Percentiles rank a stretch among this genome's conserved stretches.
These are phyloP conservation scores for Mycena chlorophos DNA, from an alignment of 768 basidiomycete species.

Conservation along the genomic window DNA sequence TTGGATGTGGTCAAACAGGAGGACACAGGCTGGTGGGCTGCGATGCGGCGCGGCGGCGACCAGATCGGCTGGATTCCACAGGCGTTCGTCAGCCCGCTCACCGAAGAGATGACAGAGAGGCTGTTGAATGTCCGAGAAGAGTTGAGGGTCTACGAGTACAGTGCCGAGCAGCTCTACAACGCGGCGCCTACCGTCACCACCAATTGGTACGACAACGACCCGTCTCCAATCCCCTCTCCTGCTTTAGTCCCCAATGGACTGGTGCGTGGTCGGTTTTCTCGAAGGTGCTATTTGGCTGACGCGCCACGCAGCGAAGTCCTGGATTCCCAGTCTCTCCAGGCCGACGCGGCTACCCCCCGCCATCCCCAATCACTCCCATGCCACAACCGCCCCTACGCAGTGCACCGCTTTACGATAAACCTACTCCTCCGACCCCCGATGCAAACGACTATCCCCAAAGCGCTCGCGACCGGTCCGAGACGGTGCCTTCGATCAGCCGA, in stretches of 20 bases:
- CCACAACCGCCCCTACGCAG: constrained; percentile 35
- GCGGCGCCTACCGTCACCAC: constrained; percentile 37
- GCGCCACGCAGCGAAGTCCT: constrained; percentile 12
- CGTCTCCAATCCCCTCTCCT: constrained; percentile 14
- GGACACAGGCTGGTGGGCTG: constrained; percentile 81
- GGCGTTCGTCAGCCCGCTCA: constrained; percentile 61
- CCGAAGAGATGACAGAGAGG: constrained; percentile 50
- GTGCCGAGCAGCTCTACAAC: constrained; percentile 46
- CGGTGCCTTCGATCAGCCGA: constrained; percentile 26
- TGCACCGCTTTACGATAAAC: constrained; percentile 33
- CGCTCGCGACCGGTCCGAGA: constrained; percentile 28
- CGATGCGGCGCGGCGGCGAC: constrained; percentile 53
- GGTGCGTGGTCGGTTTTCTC: constrained; percentile 1
- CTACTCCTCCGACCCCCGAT: constrained; percentile 35
- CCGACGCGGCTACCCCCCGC: constrained; percentile 33
- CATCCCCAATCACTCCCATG: constrained; percentile 41
- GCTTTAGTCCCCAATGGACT: constrained; percentile 3
- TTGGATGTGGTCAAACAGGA: constrained; percentile 69
- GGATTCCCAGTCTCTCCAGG: constrained; percentile 10
- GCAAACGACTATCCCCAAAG: constrained; percentile 19
- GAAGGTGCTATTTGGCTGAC: background rate
- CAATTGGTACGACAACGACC: constrained; percentile 27
- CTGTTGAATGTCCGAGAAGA: constrained; percentile 46
- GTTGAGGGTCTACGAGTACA: constrained; percentile 47
- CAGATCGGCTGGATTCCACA: constrained; percentile 76